These are phyloP conservation scores for Colletotrichum acutatum DNA, from an alignment of 2,329 filamentous ascomycete genomes.

Conservation along the genomic window DNA sequence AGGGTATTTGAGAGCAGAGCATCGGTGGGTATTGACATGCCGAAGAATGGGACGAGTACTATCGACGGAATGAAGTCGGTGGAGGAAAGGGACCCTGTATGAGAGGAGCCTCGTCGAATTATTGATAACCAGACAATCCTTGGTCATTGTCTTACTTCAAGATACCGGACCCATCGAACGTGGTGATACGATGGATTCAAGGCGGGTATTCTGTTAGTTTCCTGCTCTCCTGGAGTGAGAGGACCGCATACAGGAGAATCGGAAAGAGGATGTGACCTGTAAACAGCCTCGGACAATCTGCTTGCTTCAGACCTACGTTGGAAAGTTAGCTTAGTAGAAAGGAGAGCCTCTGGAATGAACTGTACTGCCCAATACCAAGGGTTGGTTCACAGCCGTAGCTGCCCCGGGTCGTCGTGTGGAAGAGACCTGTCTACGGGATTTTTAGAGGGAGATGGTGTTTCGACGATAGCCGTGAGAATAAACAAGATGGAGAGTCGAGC, in stretches of 20 bases:
- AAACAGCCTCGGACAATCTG: neutral
- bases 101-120: neutral
- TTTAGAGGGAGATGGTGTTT: no score
- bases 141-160: neutral
- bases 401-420: neutral
- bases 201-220: neutral
- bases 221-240: neutral
- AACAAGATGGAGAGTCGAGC: no score
- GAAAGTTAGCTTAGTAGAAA: no score
- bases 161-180: neutral
- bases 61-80: neutral
- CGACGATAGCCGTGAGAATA: no score
- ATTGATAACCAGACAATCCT: no score
- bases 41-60: neutral
- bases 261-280: neutral
- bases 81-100: neutral
- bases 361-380: neutral
- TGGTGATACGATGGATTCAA: neutral
- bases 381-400: neutral
- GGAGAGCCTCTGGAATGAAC: neutral
- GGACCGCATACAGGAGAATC: neutral
- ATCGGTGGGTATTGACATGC: neutral
- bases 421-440: neutral
- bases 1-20: neutral
- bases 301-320: neutral